These are phyloP conservation scores for Mycena citricolor DNA, from an alignment of 1,284 basidiomycete species.

Conservation along the genomic window DNA sequence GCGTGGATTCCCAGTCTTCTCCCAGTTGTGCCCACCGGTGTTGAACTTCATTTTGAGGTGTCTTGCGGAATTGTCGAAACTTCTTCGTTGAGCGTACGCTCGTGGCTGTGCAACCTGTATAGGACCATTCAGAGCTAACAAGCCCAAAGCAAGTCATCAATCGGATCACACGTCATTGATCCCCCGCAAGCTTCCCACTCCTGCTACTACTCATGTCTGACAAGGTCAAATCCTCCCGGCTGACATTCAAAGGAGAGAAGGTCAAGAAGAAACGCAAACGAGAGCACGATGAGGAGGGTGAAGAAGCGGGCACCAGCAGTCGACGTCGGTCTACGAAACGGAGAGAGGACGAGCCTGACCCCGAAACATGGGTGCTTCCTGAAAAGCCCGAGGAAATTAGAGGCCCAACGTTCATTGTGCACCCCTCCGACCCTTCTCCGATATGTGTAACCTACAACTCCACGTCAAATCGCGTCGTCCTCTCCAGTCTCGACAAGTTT, in stretches of 20 bases:
- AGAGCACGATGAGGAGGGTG: slow-evolving; percentile 50
- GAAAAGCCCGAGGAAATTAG: slow-evolving; percentile 72
- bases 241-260: slow-evolving; percentile 89
- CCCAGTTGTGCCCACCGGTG: slow-evolving; percentile 55
- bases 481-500: slow-evolving; percentile 59
- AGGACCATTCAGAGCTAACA: not conserved
- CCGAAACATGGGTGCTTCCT: slow-evolving; percentile 78
- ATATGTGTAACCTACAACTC: slow-evolving; percentile 77
- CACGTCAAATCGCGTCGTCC: slow-evolving; percentile 68
- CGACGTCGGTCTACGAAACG: no score
- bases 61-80: slow-evolving; percentile 65
- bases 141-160: slow-evolving; percentile 8
- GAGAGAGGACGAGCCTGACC: slow-evolving; percentile 60
- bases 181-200: not conserved
- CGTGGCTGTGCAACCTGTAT: not conserved
- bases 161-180: not conserved
- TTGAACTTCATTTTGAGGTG: slow-evolving; percentile 71
- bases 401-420: slow-evolving; percentile 79
- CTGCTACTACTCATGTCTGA: slow-evolving; percentile 38
- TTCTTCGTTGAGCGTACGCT: slow-evolving; percentile 3
- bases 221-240: slow-evolving; percentile 34
- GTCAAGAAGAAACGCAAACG: slow-evolving; percentile 77
- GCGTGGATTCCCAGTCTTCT: no score
- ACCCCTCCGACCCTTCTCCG: slow-evolving; percentile 73
- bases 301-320: slow-evolving; percentile 40